A percentile compares a stretch with the other conserved stretches of the same genome.
phyloP scores from a whole-genome alignment of 495 filamentous ascomycete species.

The Penicillium coprophilum region DNA sequence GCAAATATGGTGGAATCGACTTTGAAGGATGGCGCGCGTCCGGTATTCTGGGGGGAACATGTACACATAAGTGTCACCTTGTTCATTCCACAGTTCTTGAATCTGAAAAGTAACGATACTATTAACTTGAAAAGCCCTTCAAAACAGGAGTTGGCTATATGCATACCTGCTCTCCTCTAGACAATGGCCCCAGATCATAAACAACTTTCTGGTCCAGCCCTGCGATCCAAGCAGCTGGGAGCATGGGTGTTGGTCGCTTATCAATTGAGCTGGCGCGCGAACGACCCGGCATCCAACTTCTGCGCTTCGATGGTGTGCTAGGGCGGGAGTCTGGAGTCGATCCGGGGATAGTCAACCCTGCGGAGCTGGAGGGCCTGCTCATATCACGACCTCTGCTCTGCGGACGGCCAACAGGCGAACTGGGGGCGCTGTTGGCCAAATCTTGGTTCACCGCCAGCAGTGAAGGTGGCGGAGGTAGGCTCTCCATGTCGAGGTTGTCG shows the following conservation, averaged over 20 bases:
- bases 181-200: conserved; percentile 59
- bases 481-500: conserved; percentile 36
- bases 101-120: conserved; percentile 47
- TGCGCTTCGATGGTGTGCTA: conserved; percentile 45
- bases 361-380: conserved; percentile 40
- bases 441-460: conserved; percentile 44
- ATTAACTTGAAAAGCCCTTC: background rate
- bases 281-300: conserved; percentile 57
- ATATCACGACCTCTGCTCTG: conserved; percentile 44
- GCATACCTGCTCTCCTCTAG: conserved; percentile 59
- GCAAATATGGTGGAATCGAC: conserved; percentile 69
- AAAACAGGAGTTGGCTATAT: background rate
- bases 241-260: conserved; percentile 19
- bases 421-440: conserved; percentile 36
- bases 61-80: conserved; percentile 80
- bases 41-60: conserved; percentile 69
- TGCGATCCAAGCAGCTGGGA: conserved; percentile 61
- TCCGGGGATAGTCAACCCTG: conserved; percentile 40
- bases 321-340: conserved; percentile 40
- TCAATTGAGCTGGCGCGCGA: conserved; percentile 40
- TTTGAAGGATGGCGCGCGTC: conserved; percentile 73
- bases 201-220: conserved; percentile 55
- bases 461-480: conserved; percentile 46
- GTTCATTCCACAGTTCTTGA: conserved; percentile 84
- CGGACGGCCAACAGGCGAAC: conserved; percentile 34